phyloP scores from a whole-genome alignment of 1,139 yeast genomes.

The Scheffersomyces lignicola region DNA sequence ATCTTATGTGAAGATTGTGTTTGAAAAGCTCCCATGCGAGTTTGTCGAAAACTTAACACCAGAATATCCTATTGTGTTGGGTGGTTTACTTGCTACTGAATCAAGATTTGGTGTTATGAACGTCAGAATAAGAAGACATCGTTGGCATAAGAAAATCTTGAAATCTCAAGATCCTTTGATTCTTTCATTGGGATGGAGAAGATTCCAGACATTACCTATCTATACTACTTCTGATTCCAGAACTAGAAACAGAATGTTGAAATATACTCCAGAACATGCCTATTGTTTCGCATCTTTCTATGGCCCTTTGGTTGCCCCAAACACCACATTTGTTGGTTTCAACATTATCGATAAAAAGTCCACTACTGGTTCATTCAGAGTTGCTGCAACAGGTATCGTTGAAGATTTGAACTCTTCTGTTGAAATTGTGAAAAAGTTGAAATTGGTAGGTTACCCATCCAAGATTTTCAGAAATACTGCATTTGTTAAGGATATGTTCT shows the following conservation, averaged over 20 bases:
- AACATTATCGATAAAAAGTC: constrained; percentile 81
- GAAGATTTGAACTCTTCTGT: constrained; percentile 88
- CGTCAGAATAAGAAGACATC: constrained; percentile 93
- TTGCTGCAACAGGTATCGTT: constrained; percentile 97
- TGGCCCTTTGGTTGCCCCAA: constrained; percentile 96
- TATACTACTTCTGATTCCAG: constrained; percentile 97
- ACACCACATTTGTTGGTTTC: constrained; percentile 95
- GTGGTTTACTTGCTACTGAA: constrained; percentile 89
- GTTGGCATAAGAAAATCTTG: constrained; percentile 97
- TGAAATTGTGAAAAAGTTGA: constrained; percentile 93
- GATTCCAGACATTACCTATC: constrained; percentile 95
- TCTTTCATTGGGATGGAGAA: constrained; percentile 94
- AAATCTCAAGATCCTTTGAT: constrained; percentile 96
- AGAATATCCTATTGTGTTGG: constrained; percentile 78
- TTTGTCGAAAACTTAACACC: constrained; percentile 87
- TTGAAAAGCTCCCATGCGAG: constrained; percentile 85
- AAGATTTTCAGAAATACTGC: constrained; percentile 96
- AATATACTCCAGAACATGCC: constrained; percentile 97
- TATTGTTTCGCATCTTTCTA: constrained; percentile 95
- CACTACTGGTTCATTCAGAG: constrained; percentile 88
- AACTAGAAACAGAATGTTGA: constrained; percentile 96
- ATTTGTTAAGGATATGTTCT: constrained; percentile 94
- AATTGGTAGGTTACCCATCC: constrained; percentile 91
- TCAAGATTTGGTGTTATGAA: constrained; percentile 91
- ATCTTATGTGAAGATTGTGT: constrained; percentile 86